A percentile compares a stretch with the other conserved stretches of the same genome.
phyloP scores from a whole-genome alignment of 208 protist genomes.

The Acanthamoeba lenticulata region DNA sequence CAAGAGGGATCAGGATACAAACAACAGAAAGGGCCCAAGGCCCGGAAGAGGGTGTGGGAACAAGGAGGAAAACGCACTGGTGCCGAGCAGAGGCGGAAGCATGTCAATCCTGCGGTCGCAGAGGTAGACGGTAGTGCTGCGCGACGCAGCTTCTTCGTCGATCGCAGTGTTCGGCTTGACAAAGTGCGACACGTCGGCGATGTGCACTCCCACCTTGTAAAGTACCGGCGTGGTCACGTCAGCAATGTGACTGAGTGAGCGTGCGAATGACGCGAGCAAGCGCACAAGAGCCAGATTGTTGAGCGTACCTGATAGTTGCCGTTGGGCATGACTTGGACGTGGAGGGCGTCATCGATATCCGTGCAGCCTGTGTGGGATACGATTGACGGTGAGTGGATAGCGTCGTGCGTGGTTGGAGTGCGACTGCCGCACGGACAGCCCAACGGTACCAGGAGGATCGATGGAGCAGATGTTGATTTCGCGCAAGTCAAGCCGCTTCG shows the following conservation, averaged over 20 bases:
- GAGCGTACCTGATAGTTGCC: constrained; percentile 61
- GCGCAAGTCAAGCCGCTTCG: constrained; percentile 90
- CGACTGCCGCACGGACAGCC: background rate
- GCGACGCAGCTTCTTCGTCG: constrained; percentile 93
- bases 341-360: constrained; percentile 91
- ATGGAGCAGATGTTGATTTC: constrained; percentile 92
- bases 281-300: background rate
- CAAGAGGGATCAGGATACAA: background rate
- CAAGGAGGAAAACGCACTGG: background rate
- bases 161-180: constrained; percentile 90
- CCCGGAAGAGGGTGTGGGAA: background rate
- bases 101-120: constrained; percentile 97
- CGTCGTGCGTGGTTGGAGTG: background rate
- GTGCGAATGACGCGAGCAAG: background rate
- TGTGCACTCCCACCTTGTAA: constrained; percentile 86
- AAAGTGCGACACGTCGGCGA: constrained; percentile 97
- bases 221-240: constrained; percentile 53
- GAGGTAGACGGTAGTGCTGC: constrained; percentile 96
- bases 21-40: background rate
- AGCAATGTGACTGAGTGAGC: background rate
- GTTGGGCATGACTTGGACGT: constrained; percentile 72
- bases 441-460: constrained; percentile 88
- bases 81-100: constrained; percentile 93
- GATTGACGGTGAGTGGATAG: background rate
- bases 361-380: constrained; percentile 85